Evolutionary conservation across 805 yeast species (phyloP).

Genomic region (Barnettozyma siamensis): DNA sequence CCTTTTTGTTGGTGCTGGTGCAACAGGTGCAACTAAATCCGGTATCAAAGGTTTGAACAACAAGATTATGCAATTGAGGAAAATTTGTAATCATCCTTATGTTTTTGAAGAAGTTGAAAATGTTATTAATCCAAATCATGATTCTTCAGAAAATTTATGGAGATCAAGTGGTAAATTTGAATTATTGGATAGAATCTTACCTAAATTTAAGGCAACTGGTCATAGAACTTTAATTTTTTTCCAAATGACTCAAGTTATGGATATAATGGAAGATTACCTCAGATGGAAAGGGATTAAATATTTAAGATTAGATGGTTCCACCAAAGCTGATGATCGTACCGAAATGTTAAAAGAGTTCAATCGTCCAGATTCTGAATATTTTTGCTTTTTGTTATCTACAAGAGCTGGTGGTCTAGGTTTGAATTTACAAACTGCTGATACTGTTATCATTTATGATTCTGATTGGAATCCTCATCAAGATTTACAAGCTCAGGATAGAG

Average conservation of each 20-base stretch:
- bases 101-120: slow-evolving; percentile 80
- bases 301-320: slow-evolving; percentile 74
- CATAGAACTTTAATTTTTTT: slow-evolving; percentile 78
- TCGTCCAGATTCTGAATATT: slow-evolving; percentile 70
- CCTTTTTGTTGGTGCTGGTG: slow-evolving; percentile 60
- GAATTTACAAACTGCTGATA: slow-evolving; percentile 82
- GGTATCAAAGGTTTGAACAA: slow-evolving; percentile 66
- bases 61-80: slow-evolving; percentile 79
- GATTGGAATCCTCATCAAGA: slow-evolving; percentile 94
- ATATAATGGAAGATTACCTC: slow-evolving; percentile 80
- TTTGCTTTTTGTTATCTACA: slow-evolving; percentile 72
- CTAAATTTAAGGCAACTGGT: slow-evolving; percentile 67
- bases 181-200: slow-evolving; percentile 65
- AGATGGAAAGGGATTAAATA: slow-evolving; percentile 62
- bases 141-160: slow-evolving; percentile 65
- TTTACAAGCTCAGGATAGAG: slow-evolving; percentile 87
- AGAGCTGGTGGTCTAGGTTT: slow-evolving; percentile 90
- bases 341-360: slow-evolving; percentile 67
- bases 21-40: slow-evolving; percentile 38
- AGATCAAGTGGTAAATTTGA: slow-evolving; percentile 80
- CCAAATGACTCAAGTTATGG: slow-evolving; percentile 90
- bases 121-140: slow-evolving; percentile 54
- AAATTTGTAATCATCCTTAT: slow-evolving; percentile 83
- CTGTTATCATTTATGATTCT: slow-evolving; percentile 79
- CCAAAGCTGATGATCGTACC: slow-evolving; percentile 81